Conservation (phyloP, 768 basidiomycete species). For the Boletellus ananiceps region DNA sequence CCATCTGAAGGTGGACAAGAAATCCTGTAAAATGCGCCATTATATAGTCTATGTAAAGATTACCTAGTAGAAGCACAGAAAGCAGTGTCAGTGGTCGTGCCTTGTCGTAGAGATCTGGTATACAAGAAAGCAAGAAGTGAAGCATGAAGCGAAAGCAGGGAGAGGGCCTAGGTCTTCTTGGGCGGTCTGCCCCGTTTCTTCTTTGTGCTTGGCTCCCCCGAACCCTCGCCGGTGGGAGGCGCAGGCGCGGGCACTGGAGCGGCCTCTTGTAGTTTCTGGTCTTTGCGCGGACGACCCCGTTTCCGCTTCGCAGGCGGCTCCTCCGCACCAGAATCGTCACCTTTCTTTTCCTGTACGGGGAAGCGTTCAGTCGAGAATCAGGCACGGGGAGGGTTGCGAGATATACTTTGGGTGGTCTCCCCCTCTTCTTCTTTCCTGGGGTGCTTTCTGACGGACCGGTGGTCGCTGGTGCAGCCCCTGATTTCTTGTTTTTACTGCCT, state of each 20-base stretch:
- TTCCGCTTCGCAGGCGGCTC: conserved; percentile 58
- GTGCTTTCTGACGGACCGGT: conserved; percentile 26
- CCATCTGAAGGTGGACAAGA: conserved; percentile 14
- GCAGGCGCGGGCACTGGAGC: conserved; percentile 33
- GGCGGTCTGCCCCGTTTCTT: conserved; percentile 75
- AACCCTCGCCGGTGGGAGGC: conserved; percentile 32
- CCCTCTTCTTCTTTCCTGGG: conserved; percentile 42
- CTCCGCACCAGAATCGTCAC: conserved; percentile 45
- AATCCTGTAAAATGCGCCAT: conserved; percentile 25
- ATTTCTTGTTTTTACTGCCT: conserved; percentile 77
- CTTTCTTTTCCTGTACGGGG: conserved; percentile 31
- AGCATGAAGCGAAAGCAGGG: conserved; percentile 19
- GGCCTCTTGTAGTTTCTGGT: conserved; percentile 44
- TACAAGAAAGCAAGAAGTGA: conserved; percentile 35
- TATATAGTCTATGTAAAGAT: conserved; percentile 34
- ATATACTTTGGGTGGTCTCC: conserved; percentile 49
- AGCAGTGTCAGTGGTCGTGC: conserved; percentile 34
- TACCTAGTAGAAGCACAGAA: conserved; percentile 32
- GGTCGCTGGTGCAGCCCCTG: conserved; percentile 31
- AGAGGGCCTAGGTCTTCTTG: conserved; percentile 31
- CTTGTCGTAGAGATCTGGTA: conserved; percentile 32
- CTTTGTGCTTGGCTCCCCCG: conserved; percentile 49
- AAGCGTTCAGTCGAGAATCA: conserved; percentile 20
- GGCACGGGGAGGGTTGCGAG: conserved; percentile 8
- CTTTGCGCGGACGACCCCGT: conserved; percentile 72